Base-by-base conservation (phyloP, 169 alveolate species). In the Plasmodium gaboni region DNA sequence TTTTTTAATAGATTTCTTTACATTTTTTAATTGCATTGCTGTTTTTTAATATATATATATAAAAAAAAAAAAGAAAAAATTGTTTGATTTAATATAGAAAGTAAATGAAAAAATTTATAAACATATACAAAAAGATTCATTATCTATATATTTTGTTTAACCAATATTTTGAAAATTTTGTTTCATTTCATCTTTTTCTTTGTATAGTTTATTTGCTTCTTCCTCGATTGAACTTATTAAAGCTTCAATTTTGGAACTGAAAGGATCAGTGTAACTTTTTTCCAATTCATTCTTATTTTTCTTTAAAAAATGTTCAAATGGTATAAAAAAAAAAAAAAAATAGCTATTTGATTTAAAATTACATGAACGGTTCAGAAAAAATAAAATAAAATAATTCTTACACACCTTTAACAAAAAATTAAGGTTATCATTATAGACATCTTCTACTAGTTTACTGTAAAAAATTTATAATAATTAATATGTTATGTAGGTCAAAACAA, bases 1-100 rank as follows among this genome's bases (percentile, higher is more conserved):
- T 57, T 70, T 71, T 26, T 70, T 68, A 48, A 85, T 51, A 12
- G 91, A 85, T 59, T 61, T 60, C 32, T 85, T 85, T 50, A 85
- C 91, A 50, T 70, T 70, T 70, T 85, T 85, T 53, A 85, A 64
- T 65, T 69, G 74, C 60, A 70, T 28, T 44, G 91, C 91, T 85
- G 73, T 70, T 28, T n/a, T 44, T 17, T 46, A 44, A 38, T 42
- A 59, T 60, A 50, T 32, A 26, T 63, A 63, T 57, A 12, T 1
- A 13, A 63, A 28, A 2, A 48, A 42, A 8, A 51, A 15, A 51
- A 38, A 19, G 55, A n/a, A 17, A 8, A 5, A n/a, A 9, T 32
- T 32, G 15, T 83, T 13, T 32, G 55, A 19, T 24, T 44, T 5
- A 48, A 24, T 50, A 26, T 63, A 50, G 19, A 61, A n/a, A 13